phyloP scores from a whole-genome alignment of 805 yeast species.

The Sungouiozyma intestinalis region DNA sequence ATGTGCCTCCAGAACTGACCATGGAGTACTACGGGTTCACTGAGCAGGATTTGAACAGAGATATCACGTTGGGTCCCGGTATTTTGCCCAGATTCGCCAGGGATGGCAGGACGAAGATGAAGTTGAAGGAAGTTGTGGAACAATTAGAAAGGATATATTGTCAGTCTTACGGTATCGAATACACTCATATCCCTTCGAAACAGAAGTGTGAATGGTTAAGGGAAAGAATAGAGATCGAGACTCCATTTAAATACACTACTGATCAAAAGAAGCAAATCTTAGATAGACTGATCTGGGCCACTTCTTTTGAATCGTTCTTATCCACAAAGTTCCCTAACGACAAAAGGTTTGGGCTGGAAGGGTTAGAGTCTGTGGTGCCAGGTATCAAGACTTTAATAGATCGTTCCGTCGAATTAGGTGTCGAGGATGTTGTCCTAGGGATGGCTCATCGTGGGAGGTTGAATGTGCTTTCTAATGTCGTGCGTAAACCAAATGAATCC shows the following conservation, averaged over 20 bases:
- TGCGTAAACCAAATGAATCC: constrained; percentile 96
- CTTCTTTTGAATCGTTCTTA: constrained; percentile 85
- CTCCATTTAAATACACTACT: constrained; percentile 66
- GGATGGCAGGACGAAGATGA: constrained; percentile 47
- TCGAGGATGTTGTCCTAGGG: constrained; percentile 94
- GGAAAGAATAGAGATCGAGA: constrained; percentile 88
- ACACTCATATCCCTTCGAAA: constrained; percentile 92
- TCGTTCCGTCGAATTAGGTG: constrained; percentile 82
- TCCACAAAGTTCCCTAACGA: constrained; percentile 96
- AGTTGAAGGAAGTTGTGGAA: constrained; percentile 66
- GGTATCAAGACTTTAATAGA: constrained; percentile 96
- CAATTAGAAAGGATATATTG: constrained; percentile 81
- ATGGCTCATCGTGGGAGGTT: constrained; percentile 99
- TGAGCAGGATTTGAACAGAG: constrained; percentile 71
- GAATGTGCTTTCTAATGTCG: constrained; percentile 95
- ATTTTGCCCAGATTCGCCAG: constrained; percentile 84
- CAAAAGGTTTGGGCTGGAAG: constrained; percentile 97
- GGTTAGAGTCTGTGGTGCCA: constrained; percentile 93
- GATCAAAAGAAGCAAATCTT: constrained; percentile 94
- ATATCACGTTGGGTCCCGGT: constrained; percentile 93
- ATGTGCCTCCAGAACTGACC: constrained; percentile 75
- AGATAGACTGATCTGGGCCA: constrained; percentile 94
- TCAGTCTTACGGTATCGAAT: constrained; percentile 84
- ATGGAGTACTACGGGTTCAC: constrained; percentile 87
- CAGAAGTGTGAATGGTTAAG: constrained; percentile 97